Conservation (phyloP, 1,139 yeast genomes). For the Taphrina sp. region DNA sequence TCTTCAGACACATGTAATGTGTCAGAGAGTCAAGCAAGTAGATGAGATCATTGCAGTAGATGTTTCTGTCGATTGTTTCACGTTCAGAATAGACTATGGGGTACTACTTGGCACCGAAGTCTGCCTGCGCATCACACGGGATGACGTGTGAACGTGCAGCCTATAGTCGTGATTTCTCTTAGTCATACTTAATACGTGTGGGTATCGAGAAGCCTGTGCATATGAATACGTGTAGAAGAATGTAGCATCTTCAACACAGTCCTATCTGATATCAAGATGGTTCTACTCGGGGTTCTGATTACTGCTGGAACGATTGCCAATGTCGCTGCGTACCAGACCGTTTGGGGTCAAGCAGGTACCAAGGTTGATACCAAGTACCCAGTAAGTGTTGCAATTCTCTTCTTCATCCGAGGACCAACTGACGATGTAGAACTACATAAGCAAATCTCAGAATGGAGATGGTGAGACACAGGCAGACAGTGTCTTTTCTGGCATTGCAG, state of each 20-base stretch:
- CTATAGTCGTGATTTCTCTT: slow-evolving; percentile 12
- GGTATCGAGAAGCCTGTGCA: neutral
- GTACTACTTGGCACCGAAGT: too few relatives aligned
- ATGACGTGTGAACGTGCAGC: too few relatives aligned
- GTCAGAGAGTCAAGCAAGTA: too few relatives aligned
- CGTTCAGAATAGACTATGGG: too few relatives aligned
- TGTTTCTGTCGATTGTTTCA: too few relatives aligned
- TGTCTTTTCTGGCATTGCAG: slow-evolving; percentile 52
- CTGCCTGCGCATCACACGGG: too few relatives aligned
- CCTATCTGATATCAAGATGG: too few relatives aligned
- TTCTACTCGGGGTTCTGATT: neutral
- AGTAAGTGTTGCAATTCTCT: too few relatives aligned
- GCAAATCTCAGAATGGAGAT: slow-evolving; percentile 18
- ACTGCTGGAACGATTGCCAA: slow-evolving; percentile 1
- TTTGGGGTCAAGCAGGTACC: neutral
- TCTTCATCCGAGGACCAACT: too few relatives aligned
- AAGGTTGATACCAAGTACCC: slow-evolving; percentile 7
- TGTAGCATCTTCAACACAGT: too few relatives aligned
- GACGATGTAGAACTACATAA: slow-evolving; percentile 9
- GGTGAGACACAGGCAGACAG: slow-evolving; percentile 35
- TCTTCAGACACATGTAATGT: too few relatives aligned
- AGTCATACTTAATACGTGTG: slow-evolving; percentile 14
- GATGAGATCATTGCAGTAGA: too few relatives aligned
- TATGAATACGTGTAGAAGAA: neutral
- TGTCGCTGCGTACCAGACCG: slow-evolving; percentile 7